Conservation (phyloP, 257 asterid species). For the Solanum bulbocastanum region DNA sequence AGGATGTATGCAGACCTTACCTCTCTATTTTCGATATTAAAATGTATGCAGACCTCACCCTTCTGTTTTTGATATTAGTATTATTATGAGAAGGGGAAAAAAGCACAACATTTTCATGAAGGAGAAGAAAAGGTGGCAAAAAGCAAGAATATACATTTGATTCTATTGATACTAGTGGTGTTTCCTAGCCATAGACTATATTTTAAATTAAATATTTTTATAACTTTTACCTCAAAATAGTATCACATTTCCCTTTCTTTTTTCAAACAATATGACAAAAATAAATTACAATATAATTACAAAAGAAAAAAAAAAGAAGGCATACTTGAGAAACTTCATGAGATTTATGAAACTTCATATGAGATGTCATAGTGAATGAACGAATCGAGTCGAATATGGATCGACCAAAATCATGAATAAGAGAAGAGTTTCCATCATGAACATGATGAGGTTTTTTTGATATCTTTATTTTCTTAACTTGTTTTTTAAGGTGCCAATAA, state of each 20-base stretch:
- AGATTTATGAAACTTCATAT: not conserved
- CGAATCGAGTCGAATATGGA: conserved; percentile 52
- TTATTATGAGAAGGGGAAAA: fast-evolving
- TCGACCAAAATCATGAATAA: conserved; percentile 25
- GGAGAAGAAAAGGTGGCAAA: not conserved
- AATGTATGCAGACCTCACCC: too few relatives aligned
- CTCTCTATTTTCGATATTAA: too few relatives aligned
- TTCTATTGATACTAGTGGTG: not conserved
- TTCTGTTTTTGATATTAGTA: not conserved
- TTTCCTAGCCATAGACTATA: not conserved
- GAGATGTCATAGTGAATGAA: not conserved
- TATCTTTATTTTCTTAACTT: conserved; percentile 53
- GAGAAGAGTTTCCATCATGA: not conserved
- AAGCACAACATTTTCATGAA: not conserved
- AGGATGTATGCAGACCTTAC: too few relatives aligned
- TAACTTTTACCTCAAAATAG: not conserved
- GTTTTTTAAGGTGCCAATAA: conserved; percentile 71
- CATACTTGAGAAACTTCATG: conserved; percentile 45
- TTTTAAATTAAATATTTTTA: not conserved
- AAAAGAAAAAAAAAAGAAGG: not conserved
- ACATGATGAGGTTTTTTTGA: conserved; percentile 23
- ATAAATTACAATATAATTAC: not conserved
- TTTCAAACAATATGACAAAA: not conserved
- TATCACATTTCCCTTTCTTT: not conserved
- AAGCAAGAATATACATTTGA: not conserved